phyloP scores from a whole-genome alignment of 169 alveolate genomes.

The Babesia caballi region DNA sequence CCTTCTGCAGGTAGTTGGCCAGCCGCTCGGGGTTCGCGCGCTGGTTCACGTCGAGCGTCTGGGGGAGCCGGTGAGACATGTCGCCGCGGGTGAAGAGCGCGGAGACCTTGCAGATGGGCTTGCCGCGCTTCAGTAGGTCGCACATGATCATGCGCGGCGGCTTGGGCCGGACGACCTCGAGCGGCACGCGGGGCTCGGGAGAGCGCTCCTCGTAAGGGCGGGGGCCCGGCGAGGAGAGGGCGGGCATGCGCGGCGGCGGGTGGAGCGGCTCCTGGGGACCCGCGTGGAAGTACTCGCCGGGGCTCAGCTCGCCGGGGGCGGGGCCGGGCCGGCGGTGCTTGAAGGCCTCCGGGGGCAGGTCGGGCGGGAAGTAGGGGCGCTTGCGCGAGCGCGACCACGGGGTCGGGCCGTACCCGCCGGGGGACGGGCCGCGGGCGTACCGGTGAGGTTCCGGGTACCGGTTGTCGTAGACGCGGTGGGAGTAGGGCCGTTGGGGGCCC shows the following conservation, averaged over 20 bases:
- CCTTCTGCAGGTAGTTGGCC: constrained; percentile 39
- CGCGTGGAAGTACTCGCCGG: neutral
- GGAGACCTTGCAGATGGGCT: constrained; percentile 69
- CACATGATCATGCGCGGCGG: constrained; percentile 33
- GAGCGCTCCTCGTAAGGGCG: neutral
- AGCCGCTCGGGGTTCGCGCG: constrained; percentile 68
- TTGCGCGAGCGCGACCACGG: constrained; percentile 10
- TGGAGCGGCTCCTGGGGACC: neutral
- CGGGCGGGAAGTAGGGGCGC: constrained; percentile 3
- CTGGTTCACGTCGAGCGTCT: constrained; percentile 63
- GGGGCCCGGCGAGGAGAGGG: neutral
- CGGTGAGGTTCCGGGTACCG: neutral
- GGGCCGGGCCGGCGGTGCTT: constrained; percentile 18
- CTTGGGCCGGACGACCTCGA: neutral
- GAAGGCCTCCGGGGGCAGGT: neutral
- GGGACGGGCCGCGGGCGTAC: neutral
- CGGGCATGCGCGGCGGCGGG: neutral
- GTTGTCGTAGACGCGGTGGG: neutral
- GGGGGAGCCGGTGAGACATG: constrained; percentile 44
- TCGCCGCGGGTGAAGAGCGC: constrained; percentile 67
- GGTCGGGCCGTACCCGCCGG: neutral
- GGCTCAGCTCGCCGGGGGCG: neutral
- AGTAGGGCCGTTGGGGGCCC: neutral
- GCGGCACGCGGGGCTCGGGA: neutral
- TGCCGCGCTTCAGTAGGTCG: constrained; percentile 68